phyloP scores from a whole-genome alignment of 2,329 filamentous ascomycete species.

The Penicillium vulpinum region DNA sequence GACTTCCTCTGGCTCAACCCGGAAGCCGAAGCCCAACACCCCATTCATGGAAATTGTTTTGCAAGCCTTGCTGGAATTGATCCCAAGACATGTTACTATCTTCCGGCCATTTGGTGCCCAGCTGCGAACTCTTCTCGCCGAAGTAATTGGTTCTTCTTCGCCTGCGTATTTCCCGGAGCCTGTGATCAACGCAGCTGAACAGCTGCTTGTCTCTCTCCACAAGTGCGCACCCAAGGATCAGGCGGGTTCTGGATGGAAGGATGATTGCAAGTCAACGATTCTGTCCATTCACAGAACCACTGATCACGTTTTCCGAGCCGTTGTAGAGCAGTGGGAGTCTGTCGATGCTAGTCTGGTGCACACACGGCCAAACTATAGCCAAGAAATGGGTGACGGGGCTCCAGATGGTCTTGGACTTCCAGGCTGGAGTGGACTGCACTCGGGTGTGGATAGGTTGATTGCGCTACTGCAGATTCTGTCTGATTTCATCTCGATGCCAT shows the following conservation, averaged over 20 bases:
- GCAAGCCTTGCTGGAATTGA: slow-evolving; percentile 67
- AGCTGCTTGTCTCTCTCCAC: slow-evolving; percentile 69
- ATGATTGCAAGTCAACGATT: slow-evolving; percentile 62
- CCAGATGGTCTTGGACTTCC: slow-evolving; percentile 56
- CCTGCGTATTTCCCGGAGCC: slow-evolving; percentile 55
- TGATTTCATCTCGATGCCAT: slow-evolving; percentile 63
- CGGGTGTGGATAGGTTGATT: slow-evolving; percentile 68
- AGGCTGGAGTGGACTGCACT: slow-evolving; percentile 71
- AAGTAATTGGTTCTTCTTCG: slow-evolving; percentile 63
- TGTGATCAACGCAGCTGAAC: slow-evolving; percentile 60
- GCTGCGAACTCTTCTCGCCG: slow-evolving; percentile 61
- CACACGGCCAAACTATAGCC: slow-evolving; percentile 39
- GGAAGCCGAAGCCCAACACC: slow-evolving; percentile 43
- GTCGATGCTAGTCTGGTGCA: slow-evolving; percentile 46
- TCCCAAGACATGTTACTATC: slow-evolving; percentile 79
- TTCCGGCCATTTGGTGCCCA: slow-evolving; percentile 74
- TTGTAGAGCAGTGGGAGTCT: slow-evolving; percentile 80
- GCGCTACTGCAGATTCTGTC: slow-evolving; percentile 66
- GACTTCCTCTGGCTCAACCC: slow-evolving; percentile 34
- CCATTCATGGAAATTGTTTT: slow-evolving; percentile 67
- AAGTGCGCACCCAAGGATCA: slow-evolving; percentile 79
- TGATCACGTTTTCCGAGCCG: slow-evolving; percentile 73
- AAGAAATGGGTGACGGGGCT: slow-evolving; percentile 39
- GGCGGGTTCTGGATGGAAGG: slow-evolving; percentile 75
- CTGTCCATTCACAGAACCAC: slow-evolving; percentile 68